Conservation (phyloP, 192 early-diverging fungal genomes). For the Coemansia sp. region DNA sequence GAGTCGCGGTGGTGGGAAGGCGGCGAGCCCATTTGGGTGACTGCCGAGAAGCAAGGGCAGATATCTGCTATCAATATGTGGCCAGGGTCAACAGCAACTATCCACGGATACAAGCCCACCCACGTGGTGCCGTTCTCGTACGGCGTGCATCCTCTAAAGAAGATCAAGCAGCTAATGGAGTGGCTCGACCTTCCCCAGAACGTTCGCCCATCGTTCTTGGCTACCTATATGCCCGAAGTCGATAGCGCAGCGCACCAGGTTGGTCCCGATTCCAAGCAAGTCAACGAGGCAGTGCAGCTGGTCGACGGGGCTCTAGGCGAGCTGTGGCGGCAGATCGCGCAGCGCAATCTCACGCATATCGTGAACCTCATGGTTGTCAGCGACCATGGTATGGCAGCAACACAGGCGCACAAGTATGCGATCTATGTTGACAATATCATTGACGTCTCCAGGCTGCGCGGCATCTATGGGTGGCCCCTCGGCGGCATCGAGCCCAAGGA, state of each 20-base stretch:
- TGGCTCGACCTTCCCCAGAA: conserved; percentile 79
- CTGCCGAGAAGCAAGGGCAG: conserved; percentile 69
- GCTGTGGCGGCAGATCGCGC: conserved; percentile 57
- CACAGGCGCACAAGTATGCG: conserved; percentile 48
- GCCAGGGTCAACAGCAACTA: conserved; percentile 70
- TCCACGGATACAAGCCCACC: conserved; percentile 59
- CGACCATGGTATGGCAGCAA: conserved; percentile 85
- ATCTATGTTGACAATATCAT: conserved; percentile 78
- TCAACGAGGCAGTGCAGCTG: conserved; percentile 56
- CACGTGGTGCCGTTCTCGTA: conserved; percentile 61
- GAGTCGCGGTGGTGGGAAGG: conserved; percentile 80
- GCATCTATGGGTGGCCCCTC: conserved; percentile 63
- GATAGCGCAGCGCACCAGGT: conserved; percentile 73
- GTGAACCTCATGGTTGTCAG: conserved; percentile 72
- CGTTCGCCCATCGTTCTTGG: conserved; percentile 70
- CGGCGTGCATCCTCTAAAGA: conserved; percentile 47
- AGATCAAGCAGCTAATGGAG: conserved; percentile 59
- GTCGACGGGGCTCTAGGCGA: conserved; percentile 64
- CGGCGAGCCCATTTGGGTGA: conserved; percentile 91
- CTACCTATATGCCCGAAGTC: conserved; percentile 77
- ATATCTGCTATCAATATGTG: conserved; percentile 81
- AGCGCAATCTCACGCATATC: conserved; percentile 58
- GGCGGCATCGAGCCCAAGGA: conserved; percentile 61
- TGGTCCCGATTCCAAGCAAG: conserved; percentile 65
- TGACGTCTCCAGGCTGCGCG: conserved; percentile 54